Conservation (phyloP, 495 filamentous ascomycete species). For the Pyronema domesticum region DNA sequence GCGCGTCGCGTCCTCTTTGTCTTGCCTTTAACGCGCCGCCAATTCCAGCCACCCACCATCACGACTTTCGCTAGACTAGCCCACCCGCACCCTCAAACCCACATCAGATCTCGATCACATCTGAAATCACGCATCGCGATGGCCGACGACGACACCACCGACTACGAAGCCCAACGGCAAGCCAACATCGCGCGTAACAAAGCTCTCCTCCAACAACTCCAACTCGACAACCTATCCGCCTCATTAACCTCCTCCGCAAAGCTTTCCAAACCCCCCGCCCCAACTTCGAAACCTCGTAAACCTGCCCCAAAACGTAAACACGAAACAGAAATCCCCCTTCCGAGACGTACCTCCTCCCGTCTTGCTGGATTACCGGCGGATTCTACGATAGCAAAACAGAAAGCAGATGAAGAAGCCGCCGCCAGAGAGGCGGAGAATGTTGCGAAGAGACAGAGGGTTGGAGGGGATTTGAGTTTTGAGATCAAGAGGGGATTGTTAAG, state of each 20-base stretch:
- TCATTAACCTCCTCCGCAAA: constrained; percentile 6
- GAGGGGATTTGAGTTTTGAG: constrained; percentile 50
- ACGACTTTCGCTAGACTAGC: too few species aligned
- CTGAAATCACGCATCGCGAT: too few species aligned
- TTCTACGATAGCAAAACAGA: constrained; percentile 59
- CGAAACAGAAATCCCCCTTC: constrained; percentile 31
- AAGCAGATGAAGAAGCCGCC: constrained; percentile 54
- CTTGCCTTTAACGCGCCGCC: too few species aligned
- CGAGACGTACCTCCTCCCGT: constrained; percentile 47
- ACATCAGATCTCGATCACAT: too few species aligned
- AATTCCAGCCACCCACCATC: too few species aligned
- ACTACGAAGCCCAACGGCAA: constrained; percentile 52
- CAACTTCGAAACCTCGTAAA: constrained; percentile 10
- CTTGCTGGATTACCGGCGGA: constrained; percentile 49
- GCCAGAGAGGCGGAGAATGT: constrained; percentile 41
- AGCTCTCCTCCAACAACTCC: constrained; percentile 43
- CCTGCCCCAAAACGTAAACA: constrained; percentile 34
- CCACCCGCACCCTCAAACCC: too few species aligned
- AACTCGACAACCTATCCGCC: constrained; percentile 35
- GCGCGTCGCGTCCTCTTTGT: too few species aligned
- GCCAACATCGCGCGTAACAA: constrained; percentile 60
- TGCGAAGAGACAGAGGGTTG: constrained; percentile 43
- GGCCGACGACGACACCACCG: constrained; percentile 25
- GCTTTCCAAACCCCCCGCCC: constrained; percentile 20
- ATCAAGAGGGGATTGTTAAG: constrained; percentile 34